Percentiles rank a stretch among this genome's conserved stretches.
These are phyloP conservation scores for Trichoderma parareesei DNA, from an alignment of 495 filamentous ascomycete genomes.

Conservation along the genomic window DNA sequence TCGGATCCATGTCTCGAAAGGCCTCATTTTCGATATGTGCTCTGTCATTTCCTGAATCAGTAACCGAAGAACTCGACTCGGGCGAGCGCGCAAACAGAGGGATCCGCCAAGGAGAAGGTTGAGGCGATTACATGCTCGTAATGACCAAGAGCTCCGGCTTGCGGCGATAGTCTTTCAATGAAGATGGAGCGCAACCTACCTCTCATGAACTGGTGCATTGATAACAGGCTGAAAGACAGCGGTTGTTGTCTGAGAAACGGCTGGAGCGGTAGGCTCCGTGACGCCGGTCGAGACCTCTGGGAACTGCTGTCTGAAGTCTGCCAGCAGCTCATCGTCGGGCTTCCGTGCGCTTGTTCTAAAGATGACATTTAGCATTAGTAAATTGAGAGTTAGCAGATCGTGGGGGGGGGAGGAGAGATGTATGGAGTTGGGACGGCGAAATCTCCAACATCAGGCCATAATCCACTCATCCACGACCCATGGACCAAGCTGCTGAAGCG, in stretches of 20 bases:
- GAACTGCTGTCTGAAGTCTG: slow-evolving; percentile 73
- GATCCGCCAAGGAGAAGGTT: neutral
- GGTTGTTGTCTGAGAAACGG: slow-evolving; percentile 28
- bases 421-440: too few relatives aligned
- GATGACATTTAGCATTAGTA: neutral
- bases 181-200: slow-evolving; percentile 25
- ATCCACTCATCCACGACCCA: too few relatives aligned
- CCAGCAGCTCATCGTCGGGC: slow-evolving; percentile 75
- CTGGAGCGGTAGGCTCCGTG: slow-evolving; percentile 24
- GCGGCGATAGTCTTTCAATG: neutral
- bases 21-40: slow-evolving; percentile 23
- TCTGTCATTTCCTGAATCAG: neutral
- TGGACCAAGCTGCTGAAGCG: too few relatives aligned
- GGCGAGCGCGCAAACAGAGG: too few relatives aligned
- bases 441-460: too few relatives aligned
- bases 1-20: slow-evolving; percentile 73
- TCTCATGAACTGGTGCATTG: slow-evolving; percentile 37
- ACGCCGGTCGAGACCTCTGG: slow-evolving; percentile 47
- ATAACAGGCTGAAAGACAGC: slow-evolving; percentile 32
- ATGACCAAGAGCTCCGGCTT: neutral
- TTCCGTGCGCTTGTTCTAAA: slow-evolving; percentile 76
- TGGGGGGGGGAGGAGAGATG: too few relatives aligned
- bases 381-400: neutral
- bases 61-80: neutral
- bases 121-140: neutral